Percentiles rank a stretch among this genome's conserved stretches.
Conservation (phyloP, 345 rosid genomes). For the Dovyalis caffra region DNA sequence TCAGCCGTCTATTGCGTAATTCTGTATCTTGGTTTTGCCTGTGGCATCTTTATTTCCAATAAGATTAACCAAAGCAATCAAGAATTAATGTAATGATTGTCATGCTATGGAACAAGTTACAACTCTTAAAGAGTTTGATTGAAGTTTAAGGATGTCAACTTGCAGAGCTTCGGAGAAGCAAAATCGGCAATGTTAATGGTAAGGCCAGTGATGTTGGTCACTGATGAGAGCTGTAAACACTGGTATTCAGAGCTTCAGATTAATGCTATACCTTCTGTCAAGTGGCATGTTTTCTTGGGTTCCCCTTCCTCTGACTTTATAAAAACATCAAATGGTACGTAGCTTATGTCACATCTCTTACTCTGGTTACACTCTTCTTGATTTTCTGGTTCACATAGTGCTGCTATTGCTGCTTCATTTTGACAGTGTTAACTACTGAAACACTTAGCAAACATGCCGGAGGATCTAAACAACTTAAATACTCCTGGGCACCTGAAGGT, state of each 20-base stretch:
- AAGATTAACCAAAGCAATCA: too few relatives aligned
- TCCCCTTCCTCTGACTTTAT: constrained; percentile 27
- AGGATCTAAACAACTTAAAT: constrained; percentile 25
- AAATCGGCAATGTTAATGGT: constrained; percentile 50
- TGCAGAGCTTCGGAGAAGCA: constrained; percentile 74
- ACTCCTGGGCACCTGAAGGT: constrained; percentile 66
- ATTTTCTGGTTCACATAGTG: not conserved
- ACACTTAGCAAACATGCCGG: constrained; percentile 25
- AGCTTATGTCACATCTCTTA: not conserved
- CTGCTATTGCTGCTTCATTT: constrained; percentile 14
- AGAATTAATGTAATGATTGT: too few relatives aligned
- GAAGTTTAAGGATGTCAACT: not conserved
- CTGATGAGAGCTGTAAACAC: constrained; percentile 53
- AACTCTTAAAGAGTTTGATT: not conserved
- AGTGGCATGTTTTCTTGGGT: constrained; percentile 60
- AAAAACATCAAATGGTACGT: constrained; percentile 37
- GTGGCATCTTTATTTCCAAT: too few relatives aligned
- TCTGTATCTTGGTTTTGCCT: too few relatives aligned
- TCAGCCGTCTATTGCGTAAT: not conserved
- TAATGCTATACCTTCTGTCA: constrained; percentile 48
- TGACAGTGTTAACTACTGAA: constrained; percentile 48
- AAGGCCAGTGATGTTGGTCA: constrained; percentile 60
- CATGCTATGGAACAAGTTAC: too few relatives aligned
- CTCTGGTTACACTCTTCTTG: not conserved
- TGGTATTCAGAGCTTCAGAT: constrained; percentile 43